Conservation (phyloP, 2,329 filamentous ascomycete species). For the Dendryphion nanum region DNA sequence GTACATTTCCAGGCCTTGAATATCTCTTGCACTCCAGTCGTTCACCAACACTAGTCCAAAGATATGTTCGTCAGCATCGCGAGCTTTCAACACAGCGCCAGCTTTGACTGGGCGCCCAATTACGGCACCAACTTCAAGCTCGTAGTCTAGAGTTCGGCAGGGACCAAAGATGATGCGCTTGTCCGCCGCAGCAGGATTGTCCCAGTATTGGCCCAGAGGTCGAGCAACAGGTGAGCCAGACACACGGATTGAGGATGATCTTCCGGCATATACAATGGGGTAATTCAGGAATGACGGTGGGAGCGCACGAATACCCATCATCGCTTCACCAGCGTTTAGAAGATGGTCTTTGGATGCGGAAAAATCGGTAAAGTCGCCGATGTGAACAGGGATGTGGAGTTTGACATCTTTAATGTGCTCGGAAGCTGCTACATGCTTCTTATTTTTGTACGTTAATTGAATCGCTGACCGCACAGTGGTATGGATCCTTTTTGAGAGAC, state of each 20-base stretch:
- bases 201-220: constrained; percentile 26
- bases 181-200: constrained; percentile 35
- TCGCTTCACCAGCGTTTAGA: constrained; percentile 48
- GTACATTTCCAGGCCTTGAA: constrained; percentile 61
- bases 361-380: constrained; percentile 60
- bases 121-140: constrained; percentile 50
- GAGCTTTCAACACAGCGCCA: constrained; percentile 41
- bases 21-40: constrained; percentile 63
- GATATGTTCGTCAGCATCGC: constrained; percentile 52
- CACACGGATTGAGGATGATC: constrained; percentile 54
- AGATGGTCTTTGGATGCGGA: constrained; percentile 55
- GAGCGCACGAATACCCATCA: constrained; percentile 18
- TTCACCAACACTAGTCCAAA: constrained; percentile 64
- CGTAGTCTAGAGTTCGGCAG: constrained; percentile 46
- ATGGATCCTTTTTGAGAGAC: constrained; percentile 42
- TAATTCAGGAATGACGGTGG: constrained; percentile 30
- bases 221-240: constrained; percentile 41
- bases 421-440: constrained; percentile 4
- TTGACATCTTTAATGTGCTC: constrained; percentile 42
- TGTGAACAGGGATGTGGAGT: constrained; percentile 56
- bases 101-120: constrained; percentile 42
- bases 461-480: constrained; percentile 43
- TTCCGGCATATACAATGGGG: constrained; percentile 55
- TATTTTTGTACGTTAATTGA: constrained; percentile 33
- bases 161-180: constrained; percentile 52